Percentiles rank a stretch among this genome's conserved stretches.
These are phyloP conservation scores for Leucosporidium yakuticum DNA, from an alignment of 768 basidiomycete species.

Conservation along the genomic window DNA sequence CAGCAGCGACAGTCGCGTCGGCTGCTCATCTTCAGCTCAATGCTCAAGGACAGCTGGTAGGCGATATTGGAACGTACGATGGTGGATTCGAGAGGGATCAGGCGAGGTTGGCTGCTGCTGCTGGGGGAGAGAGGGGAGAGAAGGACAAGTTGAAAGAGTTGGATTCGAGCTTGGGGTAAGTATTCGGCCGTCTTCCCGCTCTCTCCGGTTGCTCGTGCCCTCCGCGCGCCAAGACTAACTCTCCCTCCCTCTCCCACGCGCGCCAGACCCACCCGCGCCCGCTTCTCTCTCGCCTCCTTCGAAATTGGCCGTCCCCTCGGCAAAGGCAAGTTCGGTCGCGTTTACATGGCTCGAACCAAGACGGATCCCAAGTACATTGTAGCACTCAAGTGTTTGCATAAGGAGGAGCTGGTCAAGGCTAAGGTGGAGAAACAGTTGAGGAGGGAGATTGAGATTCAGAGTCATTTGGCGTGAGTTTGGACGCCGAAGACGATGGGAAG, in stretches of 20 bases:
- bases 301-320: slow-evolving; percentile 93
- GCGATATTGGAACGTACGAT: slow-evolving; percentile 74
- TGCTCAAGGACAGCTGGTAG: background rate
- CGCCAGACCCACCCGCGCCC: slow-evolving; percentile 11
- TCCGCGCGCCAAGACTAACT: background rate
- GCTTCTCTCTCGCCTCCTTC: slow-evolving; percentile 65
- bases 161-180: slow-evolving; percentile 57
- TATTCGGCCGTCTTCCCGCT: background rate
- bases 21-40: background rate
- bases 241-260: background rate
- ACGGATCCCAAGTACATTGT: slow-evolving; percentile 81
- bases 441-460: slow-evolving; percentile 96
- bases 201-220: background rate
- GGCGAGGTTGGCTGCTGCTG: slow-evolving; percentile 47
- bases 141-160: slow-evolving; percentile 74
- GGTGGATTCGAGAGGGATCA: slow-evolving; percentile 92
- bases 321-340: slow-evolving; percentile 98
- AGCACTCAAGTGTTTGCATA: slow-evolving; percentile 93
- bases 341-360: slow-evolving; percentile 97
- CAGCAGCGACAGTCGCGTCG: background rate
- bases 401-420: slow-evolving; percentile 85
- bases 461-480: slow-evolving; percentile 60
- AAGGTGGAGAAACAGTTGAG: slow-evolving; percentile 95
- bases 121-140: slow-evolving; percentile 48
- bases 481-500: background rate